Evolutionary conservation across 2,329 filamentous ascomycete species (phyloP), one percentile per base, ranked within the genome.

Genomic region (Trichophaea hybrida): DNA sequence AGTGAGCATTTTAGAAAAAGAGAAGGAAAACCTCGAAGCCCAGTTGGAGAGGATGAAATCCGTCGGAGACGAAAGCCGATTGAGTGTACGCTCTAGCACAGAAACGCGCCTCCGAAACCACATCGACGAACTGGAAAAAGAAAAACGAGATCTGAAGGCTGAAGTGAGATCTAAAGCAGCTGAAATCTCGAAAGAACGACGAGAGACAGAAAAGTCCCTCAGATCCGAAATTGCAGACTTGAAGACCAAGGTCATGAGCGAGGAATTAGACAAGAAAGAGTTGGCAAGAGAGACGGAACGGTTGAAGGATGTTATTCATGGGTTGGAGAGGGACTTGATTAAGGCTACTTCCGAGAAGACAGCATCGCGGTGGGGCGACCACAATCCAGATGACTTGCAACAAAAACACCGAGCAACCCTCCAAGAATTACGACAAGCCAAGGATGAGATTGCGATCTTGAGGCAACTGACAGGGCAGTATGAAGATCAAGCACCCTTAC

Each of bases 361-460:
- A 15, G 52, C 44, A 5, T 40, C 60, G 17, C 24, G 24, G 24
- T 24, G 24, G 24, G 35, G 53, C 33, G 59, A 60, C 32, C 53
- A 61, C 13, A 44, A 38, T 15, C 50, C 61, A 15, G 55, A 43
- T 50, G 63, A 66, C 55, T 66, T 61, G 64, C 64, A 66, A 49
- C 37, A 52, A 44, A 66, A 66, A 40, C 63, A 66, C 40, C 57
- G 58, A 38, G 55, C 59, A n/a, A 64, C 59, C 6, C 31, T 59
- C 8, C 59, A 65, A 51, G 64, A 66, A 50, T 38, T 66, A n/a
- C 58, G 64, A 31, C 57, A 38, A 24, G 63, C 57, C n/a, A 66
- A 65, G 38, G 63, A 66, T 31, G 64, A 65, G 43, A 58, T 56
- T 48, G 58, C 46, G 17, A 59, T 32, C 17, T 51, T 65, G 13